Base-by-base conservation (phyloP, 2,329 filamentous ascomycete species). In the Fusarium verticillioides region DNA sequence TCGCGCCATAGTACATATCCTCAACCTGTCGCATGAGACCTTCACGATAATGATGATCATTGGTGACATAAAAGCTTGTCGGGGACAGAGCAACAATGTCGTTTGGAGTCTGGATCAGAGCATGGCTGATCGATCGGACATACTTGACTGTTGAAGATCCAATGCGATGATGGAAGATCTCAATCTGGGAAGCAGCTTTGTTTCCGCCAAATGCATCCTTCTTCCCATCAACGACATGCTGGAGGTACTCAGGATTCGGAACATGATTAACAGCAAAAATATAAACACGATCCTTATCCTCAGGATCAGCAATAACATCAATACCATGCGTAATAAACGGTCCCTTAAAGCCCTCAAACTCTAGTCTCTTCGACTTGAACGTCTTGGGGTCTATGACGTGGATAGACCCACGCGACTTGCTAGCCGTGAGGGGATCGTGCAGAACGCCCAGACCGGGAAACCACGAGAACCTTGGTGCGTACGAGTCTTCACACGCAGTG, bases 251-350 rank as follows among this genome's bases (percentile, higher is more conserved):
- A 0, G 83, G 82, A 63, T 90, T 86, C 0, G 89, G 86, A 2
- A 87, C 73, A 62, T 92, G 90, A 71, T 92, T 92, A 56, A 92
- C 79, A 0, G 87, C 89, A 60, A 88, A 89, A 50, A 92, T 87
- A 72, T 89, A 91, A 10, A 91, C 86, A 0, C 87, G 80, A 40
- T 52, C 60, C 52, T 5, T 75, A 0, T 37, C 74, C 5, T 83
- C 74, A 0, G 84, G 85, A 68, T 90, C 88, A 7, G 82, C 78
- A n/a, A 89, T 83, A 11, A 92, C 82, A 65, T 90, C 88, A 68
- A 92, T 89, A 3, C 90, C 90, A 70, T 92, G 90, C 0, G 89
- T 89, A 10, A 87, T 75, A 56, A 91, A 90, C 0, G 88, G 83
- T 0, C 84, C 83, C 4, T 84, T 66, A 69, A 91, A 91, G 60